A percentile compares a stretch with the other conserved stretches of the same genome.
These are phyloP conservation scores for Periconia digitata DNA, from an alignment of 2,329 filamentous ascomycete genomes.

Conservation along the genomic window DNA sequence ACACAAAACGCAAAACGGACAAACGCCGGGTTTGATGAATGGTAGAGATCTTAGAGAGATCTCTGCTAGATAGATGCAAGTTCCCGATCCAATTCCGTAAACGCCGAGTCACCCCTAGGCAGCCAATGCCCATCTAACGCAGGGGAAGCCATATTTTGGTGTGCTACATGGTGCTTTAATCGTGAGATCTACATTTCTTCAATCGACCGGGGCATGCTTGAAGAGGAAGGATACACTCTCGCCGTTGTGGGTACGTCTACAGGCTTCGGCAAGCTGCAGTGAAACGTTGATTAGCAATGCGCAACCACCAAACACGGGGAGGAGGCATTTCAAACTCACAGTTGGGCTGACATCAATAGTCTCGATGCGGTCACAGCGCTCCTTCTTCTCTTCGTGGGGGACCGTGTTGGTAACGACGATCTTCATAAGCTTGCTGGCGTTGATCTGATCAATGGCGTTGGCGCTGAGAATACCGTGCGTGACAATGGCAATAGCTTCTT, in stretches of 20 bases:
- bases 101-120: too few relatives aligned
- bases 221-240: slow-evolving; percentile 71
- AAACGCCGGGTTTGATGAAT: too few relatives aligned
- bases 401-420: slow-evolving; percentile 92
- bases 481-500: slow-evolving; percentile 89
- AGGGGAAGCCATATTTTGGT: too few relatives aligned
- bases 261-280: slow-evolving; percentile 64
- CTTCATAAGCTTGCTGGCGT: slow-evolving; percentile 72
- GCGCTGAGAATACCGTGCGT: slow-evolving; percentile 91
- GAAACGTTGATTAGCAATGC: too few relatives aligned
- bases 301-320: slow-evolving; percentile 12
- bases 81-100: too few relatives aligned
- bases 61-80: too few relatives aligned
- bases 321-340: slow-evolving; percentile 38
- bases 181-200: too few relatives aligned
- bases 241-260: slow-evolving; percentile 71
- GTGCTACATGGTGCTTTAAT: too few relatives aligned
- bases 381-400: slow-evolving; percentile 77
- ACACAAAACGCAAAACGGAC: too few relatives aligned
- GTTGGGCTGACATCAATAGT: slow-evolving; percentile 92
- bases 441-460: slow-evolving; percentile 83
- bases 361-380: slow-evolving; percentile 75
- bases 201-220: slow-evolving; percentile 63
- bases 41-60: too few relatives aligned
- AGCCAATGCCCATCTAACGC: too few relatives aligned